Base-by-base conservation (phyloP, 805 yeast genomes). In the Candida chilensis region DNA sequence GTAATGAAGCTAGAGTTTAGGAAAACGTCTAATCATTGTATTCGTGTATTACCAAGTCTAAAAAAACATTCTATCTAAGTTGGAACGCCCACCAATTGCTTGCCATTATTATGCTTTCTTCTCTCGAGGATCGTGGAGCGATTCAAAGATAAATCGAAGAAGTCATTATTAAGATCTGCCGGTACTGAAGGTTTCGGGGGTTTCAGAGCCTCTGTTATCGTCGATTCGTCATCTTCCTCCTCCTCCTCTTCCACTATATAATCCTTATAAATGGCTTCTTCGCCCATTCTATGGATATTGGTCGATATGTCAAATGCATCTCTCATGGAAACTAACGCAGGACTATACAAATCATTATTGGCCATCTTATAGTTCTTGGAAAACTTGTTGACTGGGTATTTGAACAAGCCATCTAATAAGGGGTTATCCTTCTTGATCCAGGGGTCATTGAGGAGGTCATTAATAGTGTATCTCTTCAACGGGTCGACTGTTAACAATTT, bases 291-390 rank as follows among this genome's bases (percentile, higher is more conserved):
- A 47, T 84, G 90, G 12, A 85, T 86, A 5, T 94, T 94, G 30
- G 85, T 80, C 17, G 87, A 77, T 6, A 85, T 75, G 44, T 85
- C 94, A 51, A 85, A 85, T 9, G 88, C 94, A 44, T 85, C 95
- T 40, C 84, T 75, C 54, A 85, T 67, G 1, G 86, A 85, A 29
- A 77, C 80, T 1, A 87, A 86, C 3, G 84, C 86, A 4, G 87
- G 87, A 3, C 80, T 71, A 44, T 71, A 74, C 34, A 67, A 32
- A 3, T 57, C 64, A 20, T 38, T 37, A n/a, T n/a, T n/a, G n/a
- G n/a, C n/a, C n/a, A n/a, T 34, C 25, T 29, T 35, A 33, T 32
- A 49, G 34, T 46, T 50, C 42, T 52, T 48, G 20, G 47, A 44
- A n/a, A n/a, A n/a, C n/a, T 35, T 50, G 48, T 31, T 40, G n/a